Conservation (phyloP, 805 yeast genomes). For the Wickerhamiella hasegawae region DNA sequence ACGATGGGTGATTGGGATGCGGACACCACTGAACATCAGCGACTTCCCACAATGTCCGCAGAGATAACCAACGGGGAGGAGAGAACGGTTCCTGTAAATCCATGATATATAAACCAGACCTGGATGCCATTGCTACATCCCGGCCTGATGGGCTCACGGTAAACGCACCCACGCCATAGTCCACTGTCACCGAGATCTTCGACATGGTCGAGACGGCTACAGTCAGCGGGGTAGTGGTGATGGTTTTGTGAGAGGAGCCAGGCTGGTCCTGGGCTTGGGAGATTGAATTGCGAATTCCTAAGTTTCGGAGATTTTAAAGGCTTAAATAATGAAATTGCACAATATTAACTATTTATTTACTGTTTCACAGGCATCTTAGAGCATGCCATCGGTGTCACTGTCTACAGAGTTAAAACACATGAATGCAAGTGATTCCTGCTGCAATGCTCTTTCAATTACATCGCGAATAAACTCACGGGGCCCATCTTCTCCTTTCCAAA, state of each 20-base stretch:
- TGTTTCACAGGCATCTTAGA: no score
- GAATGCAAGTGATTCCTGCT: conserved; percentile 12
- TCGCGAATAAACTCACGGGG: conserved; percentile 15
- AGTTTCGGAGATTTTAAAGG: no score
- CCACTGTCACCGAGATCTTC: conserved; percentile 69
- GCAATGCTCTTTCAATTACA: conserved; percentile 10
- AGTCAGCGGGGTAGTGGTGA: neutral
- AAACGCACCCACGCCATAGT: conserved; percentile 84
- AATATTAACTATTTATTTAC: no score
- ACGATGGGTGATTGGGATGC: conserved; percentile 63
- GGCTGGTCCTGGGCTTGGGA: no score
- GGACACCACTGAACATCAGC: conserved; percentile 99
- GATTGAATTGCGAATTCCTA: no score
- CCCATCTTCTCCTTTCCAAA: conserved; percentile 16
- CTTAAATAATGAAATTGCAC: no score
- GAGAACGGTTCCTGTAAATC: conserved; percentile 92
- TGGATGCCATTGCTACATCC: conserved; percentile 82
- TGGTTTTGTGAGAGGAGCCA: neutral
- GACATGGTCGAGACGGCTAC: conserved; percentile 29
- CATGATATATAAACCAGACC: conserved; percentile 72
- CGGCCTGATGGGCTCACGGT: conserved; percentile 79
- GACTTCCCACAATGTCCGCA: conserved; percentile 92
- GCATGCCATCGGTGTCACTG: no score
- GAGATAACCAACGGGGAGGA: conserved; percentile 87
- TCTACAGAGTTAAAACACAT: conserved; percentile 9